Percentiles rank a stretch among this genome's conserved stretches.
These are phyloP conservation scores for Xylariaceae sp. DNA, from an alignment of 2,329 filamentous ascomycete genomes.

Conservation along the genomic window DNA sequence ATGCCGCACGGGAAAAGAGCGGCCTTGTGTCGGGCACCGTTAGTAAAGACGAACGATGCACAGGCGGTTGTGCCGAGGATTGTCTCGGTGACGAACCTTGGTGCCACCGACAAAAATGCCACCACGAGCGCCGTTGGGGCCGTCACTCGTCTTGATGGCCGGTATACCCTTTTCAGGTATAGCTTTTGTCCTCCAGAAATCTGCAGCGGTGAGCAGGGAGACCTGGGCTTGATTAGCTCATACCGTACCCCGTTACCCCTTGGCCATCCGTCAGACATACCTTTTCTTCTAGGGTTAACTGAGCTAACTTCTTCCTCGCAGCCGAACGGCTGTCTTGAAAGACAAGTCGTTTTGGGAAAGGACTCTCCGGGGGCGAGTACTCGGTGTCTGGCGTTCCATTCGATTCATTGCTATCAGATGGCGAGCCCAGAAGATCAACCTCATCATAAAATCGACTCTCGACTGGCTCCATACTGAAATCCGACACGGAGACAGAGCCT, in stretches of 20 bases:
- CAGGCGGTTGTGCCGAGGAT: too few species aligned
- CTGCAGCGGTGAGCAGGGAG: conserved; percentile 54
- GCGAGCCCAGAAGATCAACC: conserved; percentile 33
- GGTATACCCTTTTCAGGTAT: conserved; percentile 60
- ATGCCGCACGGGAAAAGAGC: conserved; percentile 76
- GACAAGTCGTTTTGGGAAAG: conserved; percentile 32
- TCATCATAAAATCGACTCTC: conserved; percentile 27
- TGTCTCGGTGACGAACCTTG: conserved; percentile 38
- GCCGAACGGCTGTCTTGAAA: conserved; percentile 36
- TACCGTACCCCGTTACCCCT: not conserved
- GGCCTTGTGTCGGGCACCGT: conserved; percentile 40
- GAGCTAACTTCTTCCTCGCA: conserved; percentile 45
- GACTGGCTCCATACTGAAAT: conserved; percentile 25
- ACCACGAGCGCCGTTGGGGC: conserved; percentile 64
- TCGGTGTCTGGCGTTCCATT: conserved; percentile 47
- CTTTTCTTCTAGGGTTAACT: conserved; percentile 54
- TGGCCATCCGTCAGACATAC: conserved; percentile 28
- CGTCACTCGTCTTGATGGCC: conserved; percentile 61
- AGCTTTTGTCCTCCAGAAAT: conserved; percentile 65
- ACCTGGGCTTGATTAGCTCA: conserved; percentile 35
- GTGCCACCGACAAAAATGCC: conserved; percentile 64
- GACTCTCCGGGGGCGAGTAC: conserved; percentile 42
- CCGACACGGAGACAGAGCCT: conserved; percentile 12
- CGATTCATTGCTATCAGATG: conserved; percentile 31
- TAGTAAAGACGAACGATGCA: too few species aligned